These are phyloP conservation scores for Astragalus membranaceus DNA, from an alignment of 306 rosid species.

Conservation along the genomic window DNA sequence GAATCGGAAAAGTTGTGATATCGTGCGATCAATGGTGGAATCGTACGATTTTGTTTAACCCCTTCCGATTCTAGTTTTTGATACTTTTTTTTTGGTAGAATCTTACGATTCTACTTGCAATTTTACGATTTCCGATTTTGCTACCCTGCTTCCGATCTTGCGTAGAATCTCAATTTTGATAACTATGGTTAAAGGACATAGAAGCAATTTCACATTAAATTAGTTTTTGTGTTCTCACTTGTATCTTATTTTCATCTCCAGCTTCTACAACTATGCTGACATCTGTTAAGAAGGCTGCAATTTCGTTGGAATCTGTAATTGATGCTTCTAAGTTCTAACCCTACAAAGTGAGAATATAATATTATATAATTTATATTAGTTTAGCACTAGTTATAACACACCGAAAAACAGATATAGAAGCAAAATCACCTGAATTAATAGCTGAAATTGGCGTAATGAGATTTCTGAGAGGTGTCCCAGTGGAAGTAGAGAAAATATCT, in stretches of 20 bases:
- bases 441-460: constrained; percentile 19
- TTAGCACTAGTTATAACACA: too few species aligned
- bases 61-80: too few species aligned
- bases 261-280: constrained; percentile 50
- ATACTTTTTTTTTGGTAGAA: too few species aligned
- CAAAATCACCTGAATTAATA: constrained; percentile 24
- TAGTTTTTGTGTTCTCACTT: constrained; percentile 43
- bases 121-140: too few species aligned
- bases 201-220: not conserved
- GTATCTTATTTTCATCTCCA: constrained; percentile 48
- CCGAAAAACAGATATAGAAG: not conserved
- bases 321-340: constrained; percentile 70
- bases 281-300: constrained; percentile 31
- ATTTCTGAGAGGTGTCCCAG: constrained; percentile 2
- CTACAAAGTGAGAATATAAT: constrained; percentile 31
- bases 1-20: too few species aligned
- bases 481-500: not conserved
- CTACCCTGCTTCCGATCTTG: too few species aligned
- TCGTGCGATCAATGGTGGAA: too few species aligned
- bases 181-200: too few species aligned
- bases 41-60: too few species aligned
- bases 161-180: too few species aligned
- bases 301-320: constrained; percentile 41
- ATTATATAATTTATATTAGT: not conserved
- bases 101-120: too few species aligned